phyloP scores from a whole-genome alignment of 768 basidiomycete genomes.

The Pleurotus pulmonarius region DNA sequence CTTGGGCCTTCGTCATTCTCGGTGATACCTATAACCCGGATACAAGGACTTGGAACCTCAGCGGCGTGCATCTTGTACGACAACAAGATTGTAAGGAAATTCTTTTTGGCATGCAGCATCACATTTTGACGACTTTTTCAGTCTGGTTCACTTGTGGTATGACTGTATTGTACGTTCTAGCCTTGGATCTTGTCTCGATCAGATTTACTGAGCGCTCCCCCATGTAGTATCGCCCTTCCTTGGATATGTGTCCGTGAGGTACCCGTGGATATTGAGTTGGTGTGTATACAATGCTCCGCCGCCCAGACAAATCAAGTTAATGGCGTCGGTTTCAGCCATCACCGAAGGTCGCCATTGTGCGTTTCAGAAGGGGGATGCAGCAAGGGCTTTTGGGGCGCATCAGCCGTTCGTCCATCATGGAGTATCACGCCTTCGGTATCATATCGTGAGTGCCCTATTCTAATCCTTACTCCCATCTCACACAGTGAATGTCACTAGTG shows the following conservation, averaged over 20 bases:
- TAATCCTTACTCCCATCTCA: not conserved
- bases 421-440: conserved; percentile 81
- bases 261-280: conserved; percentile 69
- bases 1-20: conserved; percentile 64
- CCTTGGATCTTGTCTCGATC: not conserved
- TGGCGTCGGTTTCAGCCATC: conserved; percentile 51
- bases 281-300: conserved; percentile 28
- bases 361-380: conserved; percentile 82
- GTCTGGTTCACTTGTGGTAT: conserved; percentile 73
- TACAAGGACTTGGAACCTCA: conserved; percentile 54
- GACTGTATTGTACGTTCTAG: conserved; percentile 59
- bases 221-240: conserved; percentile 58
- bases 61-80: conserved; percentile 48
- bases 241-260: conserved; percentile 78
- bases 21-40: conserved; percentile 57
- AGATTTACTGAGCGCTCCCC: conserved; percentile 4
- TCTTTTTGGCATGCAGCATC: not conserved
- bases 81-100: conserved; percentile 53
- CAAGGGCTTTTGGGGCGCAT: conserved; percentile 75
- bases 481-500: conserved; percentile 27
- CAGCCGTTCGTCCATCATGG: conserved; percentile 70
- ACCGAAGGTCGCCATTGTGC: conserved; percentile 72
- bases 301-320: conserved; percentile 9
- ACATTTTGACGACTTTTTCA: not conserved
- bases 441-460: conserved; percentile 49